Percentiles rank a stretch among this genome's conserved stretches.
phyloP scores from a whole-genome alignment of 768 basidiomycete genomes.

The Rhodotorula taiwanensis region DNA sequence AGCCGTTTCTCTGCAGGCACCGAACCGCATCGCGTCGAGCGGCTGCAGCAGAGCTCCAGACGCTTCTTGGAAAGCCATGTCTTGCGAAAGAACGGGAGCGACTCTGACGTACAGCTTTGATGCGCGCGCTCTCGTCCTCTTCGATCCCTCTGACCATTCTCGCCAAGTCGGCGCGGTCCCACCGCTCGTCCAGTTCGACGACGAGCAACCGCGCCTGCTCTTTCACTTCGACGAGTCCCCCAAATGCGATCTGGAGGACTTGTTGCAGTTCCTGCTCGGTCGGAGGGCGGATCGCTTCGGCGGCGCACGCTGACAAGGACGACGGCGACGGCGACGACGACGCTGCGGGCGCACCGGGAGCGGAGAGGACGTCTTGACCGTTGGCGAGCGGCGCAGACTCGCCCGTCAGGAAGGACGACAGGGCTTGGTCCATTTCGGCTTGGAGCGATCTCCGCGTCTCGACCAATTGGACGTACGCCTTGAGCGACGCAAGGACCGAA shows the following conservation, averaged over 20 bases:
- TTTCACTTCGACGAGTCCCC: constrained; percentile 25
- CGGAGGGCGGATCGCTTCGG: constrained; percentile 12
- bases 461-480: constrained; percentile 2
- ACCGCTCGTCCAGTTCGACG: not conserved
- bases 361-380: not conserved
- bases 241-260: constrained; percentile 23
- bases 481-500: constrained; percentile 5
- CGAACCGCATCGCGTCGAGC: too few relatives aligned
- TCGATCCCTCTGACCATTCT: constrained; percentile 12
- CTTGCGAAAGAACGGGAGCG: too few relatives aligned
- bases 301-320: constrained; percentile 6
- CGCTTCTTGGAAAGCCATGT: too few relatives aligned
- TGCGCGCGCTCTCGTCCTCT: constrained; percentile 17
- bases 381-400: not conserved
- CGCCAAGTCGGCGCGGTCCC: not conserved
- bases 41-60: too few relatives aligned
- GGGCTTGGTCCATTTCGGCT: constrained; percentile 16
- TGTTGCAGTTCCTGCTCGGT: constrained; percentile 20
- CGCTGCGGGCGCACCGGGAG: too few relatives aligned
- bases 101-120: constrained; percentile 16
- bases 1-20: too few relatives aligned
- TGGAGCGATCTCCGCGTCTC: constrained; percentile 22
- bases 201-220: constrained; percentile 1
- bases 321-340: not conserved
- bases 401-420: constrained; percentile 21